phyloP scores from a whole-genome alignment of 495 filamentous ascomycete species.

The Penicillium lividum region DNA sequence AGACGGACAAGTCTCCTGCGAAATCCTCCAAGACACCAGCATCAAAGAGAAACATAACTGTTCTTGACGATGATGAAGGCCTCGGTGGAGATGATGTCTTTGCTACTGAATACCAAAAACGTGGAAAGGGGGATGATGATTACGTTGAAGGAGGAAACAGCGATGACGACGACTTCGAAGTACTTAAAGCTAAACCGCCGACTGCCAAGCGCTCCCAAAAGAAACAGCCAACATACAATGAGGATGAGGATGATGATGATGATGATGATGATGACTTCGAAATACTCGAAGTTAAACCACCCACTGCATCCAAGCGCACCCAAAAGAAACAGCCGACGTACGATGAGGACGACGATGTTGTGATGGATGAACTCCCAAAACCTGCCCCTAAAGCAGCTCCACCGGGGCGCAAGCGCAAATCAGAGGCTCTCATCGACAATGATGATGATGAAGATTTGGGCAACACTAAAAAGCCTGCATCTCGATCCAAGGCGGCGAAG shows the following conservation, averaged over 20 bases:
- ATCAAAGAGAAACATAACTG: conserved; percentile 32
- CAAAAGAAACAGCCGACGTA: conserved; percentile 49
- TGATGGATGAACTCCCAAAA: conserved; percentile 49
- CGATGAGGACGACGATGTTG: conserved; percentile 48
- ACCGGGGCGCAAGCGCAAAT: conserved; percentile 57
- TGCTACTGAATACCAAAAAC: conserved; percentile 61
- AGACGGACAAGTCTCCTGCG: conserved; percentile 22
- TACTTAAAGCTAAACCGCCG: conserved; percentile 38
- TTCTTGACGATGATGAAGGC: conserved; percentile 61
- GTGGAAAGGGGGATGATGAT: conserved; percentile 65
- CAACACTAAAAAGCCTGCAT: conserved; percentile 34
- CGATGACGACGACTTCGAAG: conserved; percentile 48
- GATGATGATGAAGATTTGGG: conserved; percentile 39
- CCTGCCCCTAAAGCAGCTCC: conserved; percentile 40
- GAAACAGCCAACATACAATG: background rate
- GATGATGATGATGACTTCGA: conserved; percentile 41
- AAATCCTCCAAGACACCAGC: conserved; percentile 27
- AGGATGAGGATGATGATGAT: conserved; percentile 52
- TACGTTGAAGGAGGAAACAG: conserved; percentile 65
- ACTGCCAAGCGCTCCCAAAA: conserved; percentile 19
- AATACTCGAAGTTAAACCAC: conserved; percentile 39
- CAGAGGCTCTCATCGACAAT: conserved; percentile 48
- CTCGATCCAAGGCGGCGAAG: conserved; percentile 9
- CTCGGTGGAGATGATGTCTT: conserved; percentile 75
- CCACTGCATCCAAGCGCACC: conserved; percentile 26